These are phyloP conservation scores for Penicillium sp. DNA, from an alignment of 2,329 filamentous ascomycete genomes.

Conservation along the genomic window DNA sequence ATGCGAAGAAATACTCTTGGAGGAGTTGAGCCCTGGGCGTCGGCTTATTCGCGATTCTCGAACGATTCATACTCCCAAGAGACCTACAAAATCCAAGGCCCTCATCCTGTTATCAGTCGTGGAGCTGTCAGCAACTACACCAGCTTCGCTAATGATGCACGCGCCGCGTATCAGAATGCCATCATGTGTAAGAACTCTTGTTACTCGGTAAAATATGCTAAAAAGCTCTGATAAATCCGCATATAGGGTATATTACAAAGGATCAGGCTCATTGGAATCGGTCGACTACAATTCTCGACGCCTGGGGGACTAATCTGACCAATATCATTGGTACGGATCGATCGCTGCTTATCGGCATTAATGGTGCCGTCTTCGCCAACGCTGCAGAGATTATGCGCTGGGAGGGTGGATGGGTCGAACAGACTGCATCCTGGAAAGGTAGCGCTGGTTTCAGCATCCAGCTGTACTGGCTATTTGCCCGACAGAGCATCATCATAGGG, in stretches of 20 bases:
- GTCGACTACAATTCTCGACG: slow-evolving; percentile 43
- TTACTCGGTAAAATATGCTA: too few species aligned
- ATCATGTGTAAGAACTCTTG: slow-evolving; percentile 35
- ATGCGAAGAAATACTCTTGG: too few species aligned
- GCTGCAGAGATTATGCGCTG: slow-evolving; percentile 52
- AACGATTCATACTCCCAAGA: too few species aligned
- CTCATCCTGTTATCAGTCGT: slow-evolving; percentile 22
- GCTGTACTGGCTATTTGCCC: slow-evolving; percentile 49
- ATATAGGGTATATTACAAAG: slow-evolving; percentile 44
- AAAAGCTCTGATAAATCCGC: too few species aligned
- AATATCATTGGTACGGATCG: slow-evolving; percentile 23
- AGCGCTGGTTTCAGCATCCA: slow-evolving; percentile 44
- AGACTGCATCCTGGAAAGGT: slow-evolving; percentile 39
- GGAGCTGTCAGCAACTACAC: slow-evolving; percentile 43
- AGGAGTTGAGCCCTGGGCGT: too few species aligned
- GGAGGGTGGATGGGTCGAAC: slow-evolving; percentile 47
- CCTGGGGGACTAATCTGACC: slow-evolving; percentile 20
- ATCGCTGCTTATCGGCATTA: slow-evolving; percentile 44
- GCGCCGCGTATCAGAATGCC: slow-evolving; percentile 48
- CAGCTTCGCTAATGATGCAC: slow-evolving; percentile 40
- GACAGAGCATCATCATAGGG: slow-evolving; percentile 44
- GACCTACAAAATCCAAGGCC: too few species aligned
- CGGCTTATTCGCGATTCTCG: too few species aligned
- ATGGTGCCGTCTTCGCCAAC: slow-evolving; percentile 48
- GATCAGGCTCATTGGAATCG: slow-evolving; percentile 41